Conservation (phyloP, 306 rosid species). For the Dryas octopetala region DNA sequence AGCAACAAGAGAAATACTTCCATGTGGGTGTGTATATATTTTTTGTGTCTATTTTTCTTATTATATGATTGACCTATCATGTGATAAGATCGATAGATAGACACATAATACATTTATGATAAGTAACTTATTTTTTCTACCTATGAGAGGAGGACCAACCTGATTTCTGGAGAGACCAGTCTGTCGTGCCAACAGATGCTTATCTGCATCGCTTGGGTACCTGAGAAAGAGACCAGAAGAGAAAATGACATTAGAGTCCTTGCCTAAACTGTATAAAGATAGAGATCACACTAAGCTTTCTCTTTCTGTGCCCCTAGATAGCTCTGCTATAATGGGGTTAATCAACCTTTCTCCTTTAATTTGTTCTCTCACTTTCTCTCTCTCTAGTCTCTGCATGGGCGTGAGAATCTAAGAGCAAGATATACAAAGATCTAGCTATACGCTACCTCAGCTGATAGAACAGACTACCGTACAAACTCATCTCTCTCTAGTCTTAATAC, state of each 20-base stretch:
- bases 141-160: conserved; percentile 32
- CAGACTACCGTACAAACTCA: background rate
- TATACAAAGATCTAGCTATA: conserved; percentile 34
- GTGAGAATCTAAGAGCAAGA: conserved; percentile 66
- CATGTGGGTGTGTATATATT: too few relatives aligned
- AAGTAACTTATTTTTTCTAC: too few relatives aligned
- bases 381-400: conserved; percentile 49
- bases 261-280: conserved; percentile 46
- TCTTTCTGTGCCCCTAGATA: conserved; percentile 45
- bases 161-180: conserved; percentile 91
- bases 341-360: conserved; percentile 25
- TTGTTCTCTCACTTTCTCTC: too few relatives aligned
- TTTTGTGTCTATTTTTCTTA: too few relatives aligned
- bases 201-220: conserved; percentile 98
- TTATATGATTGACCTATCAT: too few relatives aligned
- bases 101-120: too few relatives aligned
- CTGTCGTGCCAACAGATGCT: conserved; percentile 89
- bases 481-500: conserved; percentile 10
- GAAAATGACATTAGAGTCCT: conserved; percentile 70
- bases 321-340: conserved; percentile 18
- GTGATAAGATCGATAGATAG: too few relatives aligned
- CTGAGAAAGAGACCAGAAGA: conserved; percentile 75
- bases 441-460: conserved; percentile 26
- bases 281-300: conserved; percentile 37
- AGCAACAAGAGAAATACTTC: too few relatives aligned